phyloP scores from a whole-genome alignment of 2,329 filamentous ascomycete genomes.

The Dissoconium aciculare region DNA sequence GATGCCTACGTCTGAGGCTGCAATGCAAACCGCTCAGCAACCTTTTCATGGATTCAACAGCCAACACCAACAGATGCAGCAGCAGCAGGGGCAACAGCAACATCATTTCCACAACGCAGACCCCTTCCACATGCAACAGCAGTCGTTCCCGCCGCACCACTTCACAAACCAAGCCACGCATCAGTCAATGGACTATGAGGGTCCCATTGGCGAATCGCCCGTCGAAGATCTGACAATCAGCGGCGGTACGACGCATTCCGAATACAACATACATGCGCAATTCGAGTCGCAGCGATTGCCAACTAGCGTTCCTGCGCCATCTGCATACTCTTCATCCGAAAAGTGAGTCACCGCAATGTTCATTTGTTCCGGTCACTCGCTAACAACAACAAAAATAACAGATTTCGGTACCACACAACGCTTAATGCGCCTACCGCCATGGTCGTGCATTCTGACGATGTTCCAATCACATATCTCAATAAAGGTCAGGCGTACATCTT shows the following conservation, averaged over 20 bases:
- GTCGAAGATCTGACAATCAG: slow-evolving; percentile 43
- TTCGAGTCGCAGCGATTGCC: slow-evolving; percentile 38
- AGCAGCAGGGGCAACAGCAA: slow-evolving; percentile 41
- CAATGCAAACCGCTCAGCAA: slow-evolving; percentile 44
- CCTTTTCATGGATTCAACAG: slow-evolving; percentile 51
- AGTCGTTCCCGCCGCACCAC: slow-evolving; percentile 57
- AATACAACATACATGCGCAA: slow-evolving; percentile 44
- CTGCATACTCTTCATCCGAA: slow-evolving; percentile 28
- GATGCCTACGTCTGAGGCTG: slow-evolving; percentile 55
- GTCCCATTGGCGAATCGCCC: slow-evolving; percentile 47
- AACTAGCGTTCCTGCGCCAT: slow-evolving; percentile 32
- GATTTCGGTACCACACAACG: slow-evolving; percentile 78
- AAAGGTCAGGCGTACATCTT: slow-evolving; percentile 91
- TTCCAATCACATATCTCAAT: slow-evolving; percentile 95
- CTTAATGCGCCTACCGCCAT: slow-evolving; percentile 92
- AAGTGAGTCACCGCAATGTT: slow-evolving; percentile 33
- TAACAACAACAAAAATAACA: slow-evolving; percentile 23
- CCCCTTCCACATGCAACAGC: slow-evolving; percentile 47
- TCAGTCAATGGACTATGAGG: slow-evolving; percentile 54
- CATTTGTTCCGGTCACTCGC: slow-evolving; percentile 5
- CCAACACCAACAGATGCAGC: slow-evolving; percentile 43
- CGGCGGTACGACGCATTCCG: slow-evolving; percentile 42
- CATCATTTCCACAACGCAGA: slow-evolving; percentile 48
- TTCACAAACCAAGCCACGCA: slow-evolving; percentile 63
- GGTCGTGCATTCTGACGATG: slow-evolving; percentile 78